Conservation (phyloP, 306 rosid genomes). For the Cucumis hystrix region DNA sequence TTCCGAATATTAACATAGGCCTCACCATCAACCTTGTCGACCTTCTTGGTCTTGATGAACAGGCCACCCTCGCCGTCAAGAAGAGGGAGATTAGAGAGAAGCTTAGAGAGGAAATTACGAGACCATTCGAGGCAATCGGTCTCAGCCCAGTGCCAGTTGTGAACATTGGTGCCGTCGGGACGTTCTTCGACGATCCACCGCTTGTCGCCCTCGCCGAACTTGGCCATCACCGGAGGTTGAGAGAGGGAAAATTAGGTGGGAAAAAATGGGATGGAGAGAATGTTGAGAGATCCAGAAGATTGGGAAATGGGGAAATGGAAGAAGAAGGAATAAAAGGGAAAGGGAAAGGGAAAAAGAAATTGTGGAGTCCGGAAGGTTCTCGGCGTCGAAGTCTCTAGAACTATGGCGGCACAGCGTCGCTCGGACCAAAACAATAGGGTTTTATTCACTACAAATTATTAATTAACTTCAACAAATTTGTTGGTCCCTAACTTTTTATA, state of each 20-base stretch:
- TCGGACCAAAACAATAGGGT: background rate
- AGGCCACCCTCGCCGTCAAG: slow-evolving; percentile 62
- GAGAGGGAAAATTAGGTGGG: background rate
- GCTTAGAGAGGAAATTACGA: slow-evolving; percentile 41
- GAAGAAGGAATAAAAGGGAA: background rate
- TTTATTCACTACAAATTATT: background rate
- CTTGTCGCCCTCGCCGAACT: slow-evolving; percentile 87
- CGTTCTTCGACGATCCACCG: slow-evolving; percentile 97
- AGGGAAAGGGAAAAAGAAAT: background rate
- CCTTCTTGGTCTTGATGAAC: slow-evolving; percentile 35
- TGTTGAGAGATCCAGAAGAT: background rate
- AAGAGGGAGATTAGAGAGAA: slow-evolving; percentile 42
- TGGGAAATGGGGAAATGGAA: background rate
- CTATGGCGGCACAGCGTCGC: background rate
- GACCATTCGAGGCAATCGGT: slow-evolving; percentile 90
- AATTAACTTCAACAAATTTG: too few relatives aligned
- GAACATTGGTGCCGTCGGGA: slow-evolving; percentile 87
- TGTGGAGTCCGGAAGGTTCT: slow-evolving; percentile 18
- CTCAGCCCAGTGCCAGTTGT: slow-evolving; percentile 99
- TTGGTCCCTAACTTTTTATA: too few relatives aligned
- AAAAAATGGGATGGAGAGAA: background rate
- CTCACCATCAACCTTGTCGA: slow-evolving; percentile 62
- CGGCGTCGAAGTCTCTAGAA: slow-evolving; percentile 17
- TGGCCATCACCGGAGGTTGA: slow-evolving; percentile 39
- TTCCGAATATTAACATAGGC: slow-evolving; percentile 87